phyloP scores from a whole-genome alignment of 1,284 basidiomycete genomes.

The Porodaedalea pini region DNA sequence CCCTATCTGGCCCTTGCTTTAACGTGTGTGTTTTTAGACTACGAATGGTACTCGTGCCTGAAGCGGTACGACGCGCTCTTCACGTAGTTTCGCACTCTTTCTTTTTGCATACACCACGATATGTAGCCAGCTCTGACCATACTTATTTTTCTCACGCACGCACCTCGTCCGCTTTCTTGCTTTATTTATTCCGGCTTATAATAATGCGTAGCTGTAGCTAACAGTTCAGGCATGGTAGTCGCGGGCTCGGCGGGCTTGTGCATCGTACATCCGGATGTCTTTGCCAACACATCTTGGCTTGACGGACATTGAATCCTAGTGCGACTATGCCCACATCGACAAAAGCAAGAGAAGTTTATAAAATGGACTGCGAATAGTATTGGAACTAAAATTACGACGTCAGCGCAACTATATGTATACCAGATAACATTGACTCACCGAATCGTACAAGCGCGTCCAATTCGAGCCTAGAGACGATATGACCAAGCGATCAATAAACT shows the following conservation, averaged over 20 bases:
- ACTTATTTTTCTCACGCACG: background rate
- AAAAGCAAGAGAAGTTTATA: constrained; percentile 9
- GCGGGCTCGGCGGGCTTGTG: background rate
- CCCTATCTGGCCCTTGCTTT: background rate
- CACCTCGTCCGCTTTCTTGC: background rate
- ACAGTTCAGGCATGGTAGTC: background rate
- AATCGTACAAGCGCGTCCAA: constrained; percentile 91
- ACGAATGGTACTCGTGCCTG: constrained; percentile 78
- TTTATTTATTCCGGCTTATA: constrained; percentile 8
- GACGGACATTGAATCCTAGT: too few relatives aligned
- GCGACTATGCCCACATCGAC: too few relatives aligned
- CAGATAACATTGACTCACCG: constrained; percentile 45
- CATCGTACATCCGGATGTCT: background rate
- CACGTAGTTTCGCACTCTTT: constrained; percentile 9
- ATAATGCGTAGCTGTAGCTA: background rate
- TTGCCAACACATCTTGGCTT: background rate
- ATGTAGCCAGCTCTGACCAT: background rate
- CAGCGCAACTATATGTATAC: background rate
- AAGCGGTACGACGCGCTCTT: constrained; percentile 67
- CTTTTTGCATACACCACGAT: background rate
- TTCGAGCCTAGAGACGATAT: constrained; percentile 86
- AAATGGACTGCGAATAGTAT: constrained; percentile 44
- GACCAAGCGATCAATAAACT: constrained; percentile 85
- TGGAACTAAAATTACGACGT: constrained; percentile 64
- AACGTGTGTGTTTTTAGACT: constrained; percentile 42